A percentile compares a stretch with the other conserved stretches of the same genome.
These are phyloP conservation scores for Escovopsis sp. DNA, from an alignment of 2,329 filamentous ascomycete genomes.

Conservation along the genomic window DNA sequence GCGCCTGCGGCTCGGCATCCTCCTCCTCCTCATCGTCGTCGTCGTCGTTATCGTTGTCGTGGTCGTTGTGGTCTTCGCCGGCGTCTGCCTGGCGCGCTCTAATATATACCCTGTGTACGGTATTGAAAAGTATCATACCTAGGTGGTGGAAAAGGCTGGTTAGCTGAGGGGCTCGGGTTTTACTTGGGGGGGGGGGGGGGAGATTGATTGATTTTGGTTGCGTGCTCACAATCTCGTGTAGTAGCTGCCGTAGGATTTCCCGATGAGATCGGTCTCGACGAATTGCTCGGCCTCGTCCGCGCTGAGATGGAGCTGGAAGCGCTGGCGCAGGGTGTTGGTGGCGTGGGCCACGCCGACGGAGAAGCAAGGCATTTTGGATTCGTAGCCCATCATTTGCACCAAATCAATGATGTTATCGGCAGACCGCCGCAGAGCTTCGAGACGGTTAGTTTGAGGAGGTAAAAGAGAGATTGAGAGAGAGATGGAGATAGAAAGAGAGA, in stretches of 20 bases:
- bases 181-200: no score
- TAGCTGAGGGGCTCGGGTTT: neutral
- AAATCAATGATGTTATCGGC: conserved; percentile 71
- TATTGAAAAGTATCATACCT: conserved; percentile 82
- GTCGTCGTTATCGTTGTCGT: no score
- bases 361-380: conserved; percentile 77
- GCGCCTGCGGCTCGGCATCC: no score
- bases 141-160: neutral
- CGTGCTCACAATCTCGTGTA: conserved; percentile 63
- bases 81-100: conserved; percentile 9
- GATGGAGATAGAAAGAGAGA: neutral
- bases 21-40: no score
- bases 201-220: no score
- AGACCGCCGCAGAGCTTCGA: conserved; percentile 53
- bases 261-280: conserved; percentile 66
- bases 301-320: conserved; percentile 71
- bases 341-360: conserved; percentile 58
- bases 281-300: conserved; percentile 69
- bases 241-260: conserved; percentile 73
- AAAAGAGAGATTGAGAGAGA: neutral
- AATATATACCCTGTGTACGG: conserved; percentile 78
- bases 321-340: conserved; percentile 52
- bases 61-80: no score
- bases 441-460: conserved; percentile 5
- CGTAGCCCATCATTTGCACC: conserved; percentile 70